Conservation (phyloP, 2,329 filamentous ascomycete species). For the Claviceps lovelessii region DNA sequence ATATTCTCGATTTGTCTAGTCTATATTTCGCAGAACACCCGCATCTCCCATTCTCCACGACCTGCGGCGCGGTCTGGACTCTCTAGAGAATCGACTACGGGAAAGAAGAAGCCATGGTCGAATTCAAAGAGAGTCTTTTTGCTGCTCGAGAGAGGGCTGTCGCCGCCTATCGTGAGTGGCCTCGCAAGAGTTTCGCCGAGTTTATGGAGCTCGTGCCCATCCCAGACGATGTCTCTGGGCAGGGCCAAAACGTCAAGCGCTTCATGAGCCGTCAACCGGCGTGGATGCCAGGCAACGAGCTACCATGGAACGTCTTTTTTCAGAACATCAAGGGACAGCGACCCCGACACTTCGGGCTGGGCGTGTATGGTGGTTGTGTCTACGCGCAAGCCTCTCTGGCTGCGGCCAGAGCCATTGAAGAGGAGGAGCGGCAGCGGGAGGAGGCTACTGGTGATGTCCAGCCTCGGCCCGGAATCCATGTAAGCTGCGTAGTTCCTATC, state of each 20-base stretch:
- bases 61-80: background rate
- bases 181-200: conserved; percentile 17
- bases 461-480: too few relatives aligned
- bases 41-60: background rate
- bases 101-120: background rate
- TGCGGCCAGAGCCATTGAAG: conserved; percentile 7
- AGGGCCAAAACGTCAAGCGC: conserved; percentile 6
- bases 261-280: conserved; percentile 20
- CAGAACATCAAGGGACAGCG: conserved; percentile 6
- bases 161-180: conserved; percentile 2
- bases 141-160: background rate
- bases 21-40: background rate
- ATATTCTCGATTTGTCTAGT: background rate
- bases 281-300: conserved; percentile 18
- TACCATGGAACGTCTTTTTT: conserved; percentile 15
- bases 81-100: background rate
- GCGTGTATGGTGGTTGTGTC: conserved; percentile 24
- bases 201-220: conserved; percentile 15
- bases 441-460: too few relatives aligned
- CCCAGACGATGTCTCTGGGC: conserved; percentile 5
- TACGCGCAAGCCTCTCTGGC: conserved; percentile 24
- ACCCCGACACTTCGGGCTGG: conserved; percentile 6
- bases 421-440: too few relatives aligned
- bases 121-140: conserved; percentile 1
- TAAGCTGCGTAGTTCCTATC: too few relatives aligned